A percentile compares a stretch with the other conserved stretches of the same genome.
Conservation (phyloP, 306 rosid genomes). For the Quercus dentata region DNA sequence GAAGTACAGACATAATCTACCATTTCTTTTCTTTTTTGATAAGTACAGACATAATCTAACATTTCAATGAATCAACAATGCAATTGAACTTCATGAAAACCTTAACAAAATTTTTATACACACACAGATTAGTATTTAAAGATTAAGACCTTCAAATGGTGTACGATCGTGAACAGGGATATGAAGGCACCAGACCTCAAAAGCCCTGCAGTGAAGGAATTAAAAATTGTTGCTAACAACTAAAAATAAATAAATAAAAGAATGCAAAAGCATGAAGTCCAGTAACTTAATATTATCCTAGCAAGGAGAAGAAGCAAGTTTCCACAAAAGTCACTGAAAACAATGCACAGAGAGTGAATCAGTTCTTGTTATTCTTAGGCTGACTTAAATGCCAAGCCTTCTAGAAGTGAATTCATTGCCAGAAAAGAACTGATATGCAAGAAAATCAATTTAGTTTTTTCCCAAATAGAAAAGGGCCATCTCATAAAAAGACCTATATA, state of each 20-base stretch:
- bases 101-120: constrained; percentile 20
- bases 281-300: neutral
- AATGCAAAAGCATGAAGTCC: neutral
- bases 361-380: no score
- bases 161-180: constrained; percentile 81
- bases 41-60: no score
- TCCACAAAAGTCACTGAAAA: neutral
- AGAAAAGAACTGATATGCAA: neutral
- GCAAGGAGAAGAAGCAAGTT: constrained; percentile 4
- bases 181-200: constrained; percentile 91
- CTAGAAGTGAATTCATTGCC: neutral
- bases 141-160: constrained; percentile 77
- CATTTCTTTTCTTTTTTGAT: no score
- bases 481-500: neutral
- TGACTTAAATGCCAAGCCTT: neutral
- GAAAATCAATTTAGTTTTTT: neutral
- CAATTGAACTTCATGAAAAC: constrained; percentile 11
- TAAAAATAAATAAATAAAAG: neutral
- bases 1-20: no score
- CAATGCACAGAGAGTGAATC: neutral
- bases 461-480: neutral
- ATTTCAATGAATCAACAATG: no score
- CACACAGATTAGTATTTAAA: neutral
- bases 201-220: constrained; percentile 53
- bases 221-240: neutral